Conservation (phyloP, 768 basidiomycete genomes). For the Hirschioporus abietinus region DNA sequence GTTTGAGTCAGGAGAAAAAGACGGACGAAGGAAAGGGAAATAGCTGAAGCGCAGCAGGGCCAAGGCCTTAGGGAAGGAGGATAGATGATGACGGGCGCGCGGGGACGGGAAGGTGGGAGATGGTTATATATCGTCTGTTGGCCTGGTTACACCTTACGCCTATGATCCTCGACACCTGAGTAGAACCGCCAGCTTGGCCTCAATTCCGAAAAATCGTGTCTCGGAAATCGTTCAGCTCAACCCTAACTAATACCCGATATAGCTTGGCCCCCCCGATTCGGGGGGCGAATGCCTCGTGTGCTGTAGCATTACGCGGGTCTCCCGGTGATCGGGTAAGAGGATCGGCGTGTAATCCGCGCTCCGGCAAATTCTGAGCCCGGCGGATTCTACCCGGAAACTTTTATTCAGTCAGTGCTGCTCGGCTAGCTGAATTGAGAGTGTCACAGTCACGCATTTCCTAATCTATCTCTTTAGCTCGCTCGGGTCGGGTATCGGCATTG, state of each 20-base stretch:
- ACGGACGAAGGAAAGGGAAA: not conserved
- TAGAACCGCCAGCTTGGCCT: not conserved
- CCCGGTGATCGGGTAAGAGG: not conserved
- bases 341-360: constrained; percentile 2
- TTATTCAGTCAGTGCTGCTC: too few species aligned
- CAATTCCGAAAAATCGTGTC: too few species aligned
- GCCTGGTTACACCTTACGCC: not conserved
- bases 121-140: not conserved
- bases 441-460: not conserved
- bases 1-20: not conserved
- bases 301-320: not conserved
- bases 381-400: not conserved
- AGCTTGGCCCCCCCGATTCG: too few species aligned
- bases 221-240: too few species aligned
- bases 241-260: too few species aligned
- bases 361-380: not conserved
- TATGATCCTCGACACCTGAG: not conserved
- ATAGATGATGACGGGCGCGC: not conserved
- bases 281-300: not conserved
- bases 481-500: not conserved
- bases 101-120: not conserved
- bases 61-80: not conserved
- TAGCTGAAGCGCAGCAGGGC: not conserved
- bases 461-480: not conserved
- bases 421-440: not conserved